phyloP scores from a whole-genome alignment of 2,329 filamentous ascomycete species.

The Botrytis byssoidea region DNA sequence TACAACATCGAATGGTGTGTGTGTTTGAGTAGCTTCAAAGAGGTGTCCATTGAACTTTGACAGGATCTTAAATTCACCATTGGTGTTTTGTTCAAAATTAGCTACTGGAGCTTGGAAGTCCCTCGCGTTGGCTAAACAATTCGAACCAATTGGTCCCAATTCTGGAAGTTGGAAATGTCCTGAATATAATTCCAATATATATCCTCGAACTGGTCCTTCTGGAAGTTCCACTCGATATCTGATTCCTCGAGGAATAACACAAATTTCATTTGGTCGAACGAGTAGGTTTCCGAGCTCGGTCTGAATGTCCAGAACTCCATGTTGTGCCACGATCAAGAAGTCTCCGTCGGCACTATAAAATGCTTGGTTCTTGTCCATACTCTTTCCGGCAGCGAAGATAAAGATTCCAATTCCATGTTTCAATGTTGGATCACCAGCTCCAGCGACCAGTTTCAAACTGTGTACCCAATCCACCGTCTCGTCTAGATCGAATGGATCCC shows the following conservation, averaged over 20 bases:
- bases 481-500: slow-evolving; percentile 70
- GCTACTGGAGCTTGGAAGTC: slow-evolving; percentile 76
- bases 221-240: slow-evolving; percentile 70
- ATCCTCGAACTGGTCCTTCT: slow-evolving; percentile 63
- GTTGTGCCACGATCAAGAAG: slow-evolving; percentile 72
- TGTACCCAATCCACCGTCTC: slow-evolving; percentile 67
- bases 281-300: slow-evolving; percentile 74
- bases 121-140: slow-evolving; percentile 69
- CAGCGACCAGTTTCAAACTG: slow-evolving; percentile 64
- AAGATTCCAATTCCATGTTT: slow-evolving; percentile 79
- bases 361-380: slow-evolving; percentile 71
- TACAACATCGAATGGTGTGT: slow-evolving; percentile 76
- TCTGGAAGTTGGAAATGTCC: slow-evolving; percentile 71
- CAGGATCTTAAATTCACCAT: slow-evolving; percentile 49
- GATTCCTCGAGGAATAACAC: slow-evolving; percentile 71
- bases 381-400: slow-evolving; percentile 74
- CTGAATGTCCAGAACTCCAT: slow-evolving; percentile 70
- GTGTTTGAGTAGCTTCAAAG: slow-evolving; percentile 63
- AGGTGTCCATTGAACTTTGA: slow-evolving; percentile 67
- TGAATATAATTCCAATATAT: slow-evolving; percentile 73
- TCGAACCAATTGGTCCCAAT: slow-evolving; percentile 70
- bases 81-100: slow-evolving; percentile 59
- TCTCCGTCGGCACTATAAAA: slow-evolving; percentile 86
- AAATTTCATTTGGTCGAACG: slow-evolving; percentile 76
- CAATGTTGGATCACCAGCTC: slow-evolving; percentile 73